These are phyloP conservation scores for Psilocybe azurescens DNA, from an alignment of 768 basidiomycete species.

Conservation along the genomic window DNA sequence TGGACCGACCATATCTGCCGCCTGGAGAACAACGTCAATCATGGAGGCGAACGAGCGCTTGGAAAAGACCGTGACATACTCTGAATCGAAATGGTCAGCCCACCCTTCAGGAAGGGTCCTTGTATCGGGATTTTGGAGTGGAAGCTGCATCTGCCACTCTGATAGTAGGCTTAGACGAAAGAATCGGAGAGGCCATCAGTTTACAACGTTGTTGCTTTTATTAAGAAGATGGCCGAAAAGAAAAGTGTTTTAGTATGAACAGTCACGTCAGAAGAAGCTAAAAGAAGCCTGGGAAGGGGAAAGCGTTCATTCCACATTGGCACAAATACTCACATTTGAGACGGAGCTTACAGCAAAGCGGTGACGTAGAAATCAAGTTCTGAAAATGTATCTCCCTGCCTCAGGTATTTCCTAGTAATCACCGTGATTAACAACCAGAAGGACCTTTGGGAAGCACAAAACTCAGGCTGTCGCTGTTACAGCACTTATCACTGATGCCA, in stretches of 20 bases:
- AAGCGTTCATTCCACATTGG: constrained; percentile 1
- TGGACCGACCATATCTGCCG: constrained; percentile 28
- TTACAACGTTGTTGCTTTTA: constrained; percentile 6
- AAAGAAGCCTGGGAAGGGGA: constrained; percentile 15
- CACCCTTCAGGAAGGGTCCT: constrained; percentile 30
- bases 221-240: constrained; percentile 14
- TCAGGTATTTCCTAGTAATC: constrained; percentile 5
- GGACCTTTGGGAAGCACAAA: neutral
- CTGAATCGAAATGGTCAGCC: constrained; percentile 30
- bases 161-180: constrained; percentile 8
- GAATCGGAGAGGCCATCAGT: constrained; percentile 15
- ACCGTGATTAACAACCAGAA: neutral
- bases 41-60: neutral
- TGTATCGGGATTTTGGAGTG: constrained; percentile 22
- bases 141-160: constrained; percentile 14
- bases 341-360: constrained; percentile 1
- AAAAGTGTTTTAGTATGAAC: constrained; percentile 11
- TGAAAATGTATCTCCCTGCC: neutral
- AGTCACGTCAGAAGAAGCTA: constrained; percentile 6
- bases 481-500: constrained; percentile 1
- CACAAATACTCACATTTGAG: neutral
- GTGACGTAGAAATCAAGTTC: constrained; percentile 9
- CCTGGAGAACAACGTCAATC: constrained; percentile 14
- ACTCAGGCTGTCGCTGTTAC: neutral
- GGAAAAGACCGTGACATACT: constrained; percentile 21